Percentiles rank a stretch among this genome's conserved stretches.
Evolutionary conservation across 208 protist species (phyloP).

Genomic region (Acanthamoeba healyi): DNA sequence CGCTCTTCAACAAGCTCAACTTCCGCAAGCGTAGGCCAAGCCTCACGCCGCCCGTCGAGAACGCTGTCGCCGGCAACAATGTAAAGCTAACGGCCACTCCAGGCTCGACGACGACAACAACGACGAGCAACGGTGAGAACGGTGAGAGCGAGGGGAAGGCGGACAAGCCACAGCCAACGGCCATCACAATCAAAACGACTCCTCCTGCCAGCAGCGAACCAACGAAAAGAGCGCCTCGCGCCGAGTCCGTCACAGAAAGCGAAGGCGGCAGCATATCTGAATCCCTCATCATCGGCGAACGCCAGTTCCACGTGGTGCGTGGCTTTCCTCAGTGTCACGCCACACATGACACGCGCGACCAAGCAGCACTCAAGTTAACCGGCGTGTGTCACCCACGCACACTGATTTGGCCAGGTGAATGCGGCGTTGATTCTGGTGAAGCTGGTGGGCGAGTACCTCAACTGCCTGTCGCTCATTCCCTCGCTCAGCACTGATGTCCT

Average conservation of each 20-base stretch:
- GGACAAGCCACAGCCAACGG: no score
- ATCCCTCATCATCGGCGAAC: not conserved
- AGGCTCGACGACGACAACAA: not conserved
- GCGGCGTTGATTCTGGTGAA: conserved; percentile 71
- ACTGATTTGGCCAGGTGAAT: no score
- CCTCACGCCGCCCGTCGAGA: not conserved
- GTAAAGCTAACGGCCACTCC: not conserved
- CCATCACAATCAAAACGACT: no score
- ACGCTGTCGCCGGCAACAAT: no score
- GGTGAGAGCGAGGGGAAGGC: no score
- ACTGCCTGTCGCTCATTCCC: conserved; percentile 66
- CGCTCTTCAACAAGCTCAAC: conserved; percentile 54
- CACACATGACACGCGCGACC: no score
- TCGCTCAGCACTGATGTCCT: conserved; percentile 78
- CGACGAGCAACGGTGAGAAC: no score
- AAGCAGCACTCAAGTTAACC: no score
- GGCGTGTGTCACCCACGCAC: no score
- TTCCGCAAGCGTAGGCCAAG: not conserved
- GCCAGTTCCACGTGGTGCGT: not conserved
- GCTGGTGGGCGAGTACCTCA: conserved; percentile 57
- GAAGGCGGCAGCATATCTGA: not conserved
- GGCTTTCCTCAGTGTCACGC: no score
- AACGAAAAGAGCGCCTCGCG: not conserved
- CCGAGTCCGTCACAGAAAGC: not conserved
- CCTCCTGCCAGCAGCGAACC: no score